Evolutionary conservation across 202 grass and related monocot genomes (phyloP).

Genomic region (Eragrostis tef): DNA sequence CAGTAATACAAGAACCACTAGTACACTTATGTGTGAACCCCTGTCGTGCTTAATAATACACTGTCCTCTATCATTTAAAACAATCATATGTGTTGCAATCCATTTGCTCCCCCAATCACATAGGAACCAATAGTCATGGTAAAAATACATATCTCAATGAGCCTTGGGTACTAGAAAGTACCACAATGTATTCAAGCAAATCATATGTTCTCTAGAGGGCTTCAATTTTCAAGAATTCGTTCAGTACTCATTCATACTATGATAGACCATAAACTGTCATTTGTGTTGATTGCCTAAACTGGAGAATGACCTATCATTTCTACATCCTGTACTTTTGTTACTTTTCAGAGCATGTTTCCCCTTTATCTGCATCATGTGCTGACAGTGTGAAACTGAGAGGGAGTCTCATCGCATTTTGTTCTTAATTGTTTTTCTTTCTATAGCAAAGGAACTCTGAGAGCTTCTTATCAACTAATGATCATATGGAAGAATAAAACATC

Average conservation of each 20-base stretch:
- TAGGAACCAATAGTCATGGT: neutral
- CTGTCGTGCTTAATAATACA: slow-evolving; percentile 17
- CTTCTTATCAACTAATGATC: neutral
- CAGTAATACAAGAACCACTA: neutral
- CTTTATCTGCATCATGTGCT: neutral
- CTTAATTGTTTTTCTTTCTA: too few relatives aligned
- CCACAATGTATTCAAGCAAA: neutral
- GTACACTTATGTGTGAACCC: neutral
- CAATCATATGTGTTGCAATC: neutral
- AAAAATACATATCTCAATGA: slow-evolving; percentile 26
- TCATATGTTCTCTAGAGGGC: neutral
- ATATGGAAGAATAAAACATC: neutral
- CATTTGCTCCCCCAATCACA: neutral
- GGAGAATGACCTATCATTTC: neutral
- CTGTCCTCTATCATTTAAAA: neutral
- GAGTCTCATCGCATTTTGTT: neutral
- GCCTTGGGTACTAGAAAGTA: neutral
- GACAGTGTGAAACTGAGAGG: neutral
- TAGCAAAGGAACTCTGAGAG: neutral
- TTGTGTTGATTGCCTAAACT: neutral
- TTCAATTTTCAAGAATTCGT: slow-evolving; percentile 8
- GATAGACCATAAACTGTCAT: neutral
- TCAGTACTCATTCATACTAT: neutral
- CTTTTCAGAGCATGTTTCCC: neutral
- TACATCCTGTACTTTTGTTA: neutral